A percentile compares a stretch with the other conserved stretches of the same genome.
These are phyloP conservation scores for Gracilaria caudata DNA, from an alignment of 23 red algal genomes.

Conservation along the genomic window DNA sequence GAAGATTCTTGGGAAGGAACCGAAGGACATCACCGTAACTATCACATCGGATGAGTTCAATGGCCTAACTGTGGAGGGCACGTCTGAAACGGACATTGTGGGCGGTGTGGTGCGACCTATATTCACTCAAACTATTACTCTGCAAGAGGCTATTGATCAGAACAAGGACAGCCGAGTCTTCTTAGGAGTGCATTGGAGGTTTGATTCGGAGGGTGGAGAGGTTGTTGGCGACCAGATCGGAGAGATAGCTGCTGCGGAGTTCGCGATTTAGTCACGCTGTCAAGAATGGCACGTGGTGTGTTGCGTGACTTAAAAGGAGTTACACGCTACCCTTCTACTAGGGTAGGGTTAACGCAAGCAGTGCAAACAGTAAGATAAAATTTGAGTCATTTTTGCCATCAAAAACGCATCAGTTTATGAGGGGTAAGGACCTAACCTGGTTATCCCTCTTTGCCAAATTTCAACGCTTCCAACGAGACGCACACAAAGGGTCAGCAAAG, in stretches of 20 bases:
- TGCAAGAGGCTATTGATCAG: conserved; percentile 18
- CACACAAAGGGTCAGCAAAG: too few species aligned
- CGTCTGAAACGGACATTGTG: not conserved
- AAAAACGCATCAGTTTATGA: too few species aligned
- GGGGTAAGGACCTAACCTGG: too few species aligned
- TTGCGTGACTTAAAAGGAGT: too few species aligned
- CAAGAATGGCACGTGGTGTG: too few species aligned
- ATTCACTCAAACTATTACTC: conserved; percentile 17
- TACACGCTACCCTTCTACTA: too few species aligned
- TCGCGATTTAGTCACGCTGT: not conserved
- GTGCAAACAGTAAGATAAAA: too few species aligned
- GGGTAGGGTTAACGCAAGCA: too few species aligned
- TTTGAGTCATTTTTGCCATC: too few species aligned
- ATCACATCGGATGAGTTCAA: conserved; percentile 44
- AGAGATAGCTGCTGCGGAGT: not conserved
- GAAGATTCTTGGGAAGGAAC: not conserved
- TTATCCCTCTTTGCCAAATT: too few species aligned
- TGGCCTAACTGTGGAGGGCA: conserved; percentile 13
- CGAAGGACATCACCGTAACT: not conserved
- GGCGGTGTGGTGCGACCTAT: not conserved
- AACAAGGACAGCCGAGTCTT: conserved; percentile 36
- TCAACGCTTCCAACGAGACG: too few species aligned
- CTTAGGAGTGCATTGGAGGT: conserved; percentile 33
- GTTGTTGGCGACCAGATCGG: conserved; percentile 30
- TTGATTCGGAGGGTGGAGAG: conserved; percentile 29